Evolutionary conservation across 2,329 filamentous ascomycete species (phyloP).

Genomic region (Epichloe scottii): DNA sequence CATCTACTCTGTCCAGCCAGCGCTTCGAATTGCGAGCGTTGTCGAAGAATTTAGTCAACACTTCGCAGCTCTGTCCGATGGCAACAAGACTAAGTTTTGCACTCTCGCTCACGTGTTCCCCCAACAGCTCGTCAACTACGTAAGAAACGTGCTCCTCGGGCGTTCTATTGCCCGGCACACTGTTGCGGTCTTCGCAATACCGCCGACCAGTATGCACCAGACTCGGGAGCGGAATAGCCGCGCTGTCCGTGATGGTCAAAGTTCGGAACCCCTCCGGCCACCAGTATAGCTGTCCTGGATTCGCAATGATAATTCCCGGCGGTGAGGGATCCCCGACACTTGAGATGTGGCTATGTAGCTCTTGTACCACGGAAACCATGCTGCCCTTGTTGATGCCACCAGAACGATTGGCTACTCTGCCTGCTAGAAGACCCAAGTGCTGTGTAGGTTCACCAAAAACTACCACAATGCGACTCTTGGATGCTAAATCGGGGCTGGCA

Average conservation of each 20-base stretch:
- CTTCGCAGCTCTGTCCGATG: constrained; percentile 52
- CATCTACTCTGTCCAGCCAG: constrained; percentile 31
- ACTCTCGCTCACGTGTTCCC: constrained; percentile 29
- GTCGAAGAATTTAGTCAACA: constrained; percentile 46
- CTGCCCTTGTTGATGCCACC: constrained; percentile 62
- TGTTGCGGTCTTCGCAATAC: constrained; percentile 44
- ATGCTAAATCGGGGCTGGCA: not conserved
- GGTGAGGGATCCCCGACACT: constrained; percentile 20
- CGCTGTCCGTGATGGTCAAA: constrained; percentile 46
- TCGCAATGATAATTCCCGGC: constrained; percentile 61
- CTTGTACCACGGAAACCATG: constrained; percentile 48
- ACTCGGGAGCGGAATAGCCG: constrained; percentile 46
- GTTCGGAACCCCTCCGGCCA: constrained; percentile 50
- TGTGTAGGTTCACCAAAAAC: constrained; percentile 61
- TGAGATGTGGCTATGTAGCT: constrained; percentile 25
- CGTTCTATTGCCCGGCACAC: constrained; percentile 45
- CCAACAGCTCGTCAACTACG: constrained; percentile 53
- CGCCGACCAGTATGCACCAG: constrained; percentile 44
- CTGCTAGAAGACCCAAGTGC: constrained; percentile 63
- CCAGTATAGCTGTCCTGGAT: constrained; percentile 67
- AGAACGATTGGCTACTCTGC: constrained; percentile 49
- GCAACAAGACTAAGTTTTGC: constrained; percentile 59
- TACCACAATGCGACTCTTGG: constrained; percentile 45
- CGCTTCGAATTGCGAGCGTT: constrained; percentile 35
- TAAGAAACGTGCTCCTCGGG: constrained; percentile 50